phyloP scores from a whole-genome alignment of 129 eudicot species.

The Flaveria brownii region DNA sequence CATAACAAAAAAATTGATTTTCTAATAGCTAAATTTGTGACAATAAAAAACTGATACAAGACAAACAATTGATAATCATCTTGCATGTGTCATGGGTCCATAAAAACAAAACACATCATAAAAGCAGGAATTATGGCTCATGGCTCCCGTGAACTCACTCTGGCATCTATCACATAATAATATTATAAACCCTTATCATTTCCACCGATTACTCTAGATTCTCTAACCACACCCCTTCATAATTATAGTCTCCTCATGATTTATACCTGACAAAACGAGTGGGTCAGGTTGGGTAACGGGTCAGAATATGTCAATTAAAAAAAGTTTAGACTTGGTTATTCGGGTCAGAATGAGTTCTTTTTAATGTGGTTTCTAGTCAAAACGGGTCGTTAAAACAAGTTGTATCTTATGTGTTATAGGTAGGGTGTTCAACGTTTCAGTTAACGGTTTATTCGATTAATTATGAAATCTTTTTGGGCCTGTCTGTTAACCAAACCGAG shows the following conservation, averaged over 20 bases:
- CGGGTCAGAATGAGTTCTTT: too few relatives aligned
- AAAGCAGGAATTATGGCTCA: not conserved
- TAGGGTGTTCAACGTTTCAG: too few relatives aligned
- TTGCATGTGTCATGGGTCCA: constrained; percentile 7
- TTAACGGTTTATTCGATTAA: too few relatives aligned
- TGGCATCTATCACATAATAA: constrained; percentile 14
- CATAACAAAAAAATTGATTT: too few relatives aligned
- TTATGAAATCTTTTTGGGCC: too few relatives aligned
- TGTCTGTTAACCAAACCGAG: too few relatives aligned
- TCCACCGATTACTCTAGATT: not conserved
- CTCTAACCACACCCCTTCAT: not conserved
- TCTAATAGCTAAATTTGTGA: not conserved
- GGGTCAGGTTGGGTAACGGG: not conserved
- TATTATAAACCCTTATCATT: not conserved
- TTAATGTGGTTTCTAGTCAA: not conserved
- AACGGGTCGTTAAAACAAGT: not conserved
- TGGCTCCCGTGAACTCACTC: constrained; percentile 17
- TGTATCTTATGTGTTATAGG: not conserved
- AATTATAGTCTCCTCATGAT: not conserved
- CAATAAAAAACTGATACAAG: not conserved
- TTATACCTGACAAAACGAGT: too few relatives aligned
- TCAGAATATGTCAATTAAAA: too few relatives aligned
- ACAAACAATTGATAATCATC: not conserved
- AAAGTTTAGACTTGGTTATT: too few relatives aligned
- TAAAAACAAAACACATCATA: constrained; percentile 8